These are phyloP conservation scores for Nemania bipapillata DNA, from an alignment of 2,329 filamentous ascomycete genomes.

Conservation along the genomic window DNA sequence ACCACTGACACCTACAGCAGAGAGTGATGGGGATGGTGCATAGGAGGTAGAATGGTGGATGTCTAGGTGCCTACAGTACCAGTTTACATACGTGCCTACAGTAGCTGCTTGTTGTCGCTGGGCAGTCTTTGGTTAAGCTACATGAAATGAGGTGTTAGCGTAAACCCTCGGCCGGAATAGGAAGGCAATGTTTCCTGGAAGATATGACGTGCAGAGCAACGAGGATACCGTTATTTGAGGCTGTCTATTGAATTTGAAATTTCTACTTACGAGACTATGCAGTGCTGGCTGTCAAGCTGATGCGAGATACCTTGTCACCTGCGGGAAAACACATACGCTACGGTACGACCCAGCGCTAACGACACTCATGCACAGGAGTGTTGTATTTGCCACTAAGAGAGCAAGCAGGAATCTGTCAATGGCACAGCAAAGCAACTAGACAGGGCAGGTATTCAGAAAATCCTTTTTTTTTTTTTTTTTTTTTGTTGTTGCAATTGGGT, in stretches of 20 bases:
- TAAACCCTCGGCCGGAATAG: constrained; percentile 39
- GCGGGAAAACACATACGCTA: constrained; percentile 17
- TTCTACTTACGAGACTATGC: constrained; percentile 1
- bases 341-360: constrained; percentile 31
- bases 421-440: constrained; percentile 45
- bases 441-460: constrained; percentile 43
- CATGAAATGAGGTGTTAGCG: constrained; percentile 19
- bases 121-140: constrained; percentile 22
- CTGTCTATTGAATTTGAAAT: constrained; percentile 42
- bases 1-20: background rate
- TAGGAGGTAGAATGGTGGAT: no score
- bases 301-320: constrained; percentile 19
- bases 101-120: background rate
- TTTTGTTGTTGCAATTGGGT: no score
- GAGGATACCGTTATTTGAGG: constrained; percentile 34
- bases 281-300: constrained; percentile 9
- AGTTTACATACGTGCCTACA: background rate
- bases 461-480: background rate
- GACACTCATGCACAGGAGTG: constrained; percentile 33
- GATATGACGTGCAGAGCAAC: constrained; percentile 49
- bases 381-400: constrained; percentile 41
- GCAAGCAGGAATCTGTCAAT: constrained; percentile 35
- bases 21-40: background rate
- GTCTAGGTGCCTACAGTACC: background rate
- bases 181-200: constrained; percentile 45